A percentile compares a stretch with the other conserved stretches of the same genome.
phyloP scores from a whole-genome alignment of 257 asterid genomes.

The Paulownia fortunei region DNA sequence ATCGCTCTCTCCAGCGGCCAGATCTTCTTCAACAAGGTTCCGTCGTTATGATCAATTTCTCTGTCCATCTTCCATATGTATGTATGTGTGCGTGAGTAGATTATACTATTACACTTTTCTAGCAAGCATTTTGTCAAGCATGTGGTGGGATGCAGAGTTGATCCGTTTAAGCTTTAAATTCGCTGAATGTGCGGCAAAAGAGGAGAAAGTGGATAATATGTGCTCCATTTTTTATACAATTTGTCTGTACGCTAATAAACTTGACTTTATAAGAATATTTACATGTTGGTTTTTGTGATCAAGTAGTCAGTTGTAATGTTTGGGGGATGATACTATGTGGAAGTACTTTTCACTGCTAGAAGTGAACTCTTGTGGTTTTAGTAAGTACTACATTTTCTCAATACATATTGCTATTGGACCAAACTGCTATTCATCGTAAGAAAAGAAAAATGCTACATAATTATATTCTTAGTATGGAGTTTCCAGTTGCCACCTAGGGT shows the following conservation, averaged over 20 bases:
- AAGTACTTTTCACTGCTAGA: constrained; percentile 20
- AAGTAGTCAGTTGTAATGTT: background rate
- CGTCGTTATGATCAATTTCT: background rate
- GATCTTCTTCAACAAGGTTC: constrained; percentile 98
- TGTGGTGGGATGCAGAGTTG: constrained; percentile 19
- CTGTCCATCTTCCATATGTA: background rate
- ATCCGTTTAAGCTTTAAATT: constrained; percentile 18
- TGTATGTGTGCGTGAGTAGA: background rate
- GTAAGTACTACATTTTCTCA: background rate
- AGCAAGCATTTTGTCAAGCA: constrained; percentile 26
- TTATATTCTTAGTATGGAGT: constrained; percentile 1
- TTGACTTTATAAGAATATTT: background rate
- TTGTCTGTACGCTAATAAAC: background rate
- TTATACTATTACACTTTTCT: background rate
- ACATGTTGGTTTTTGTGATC: constrained; percentile 6
- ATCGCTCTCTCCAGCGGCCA: constrained; percentile 96
- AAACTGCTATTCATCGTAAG: background rate
- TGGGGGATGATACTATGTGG: background rate
- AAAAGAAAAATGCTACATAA: background rate
- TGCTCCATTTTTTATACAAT: constrained; percentile 1
- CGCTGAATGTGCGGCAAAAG: constrained; percentile 18
- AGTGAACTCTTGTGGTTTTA: background rate
- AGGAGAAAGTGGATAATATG: background rate
- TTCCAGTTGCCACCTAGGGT: background rate
- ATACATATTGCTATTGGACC: background rate